Evolutionary conservation across 1,139 yeast species (phyloP), one percentile per base, ranked within the genome.

Genomic region (Yamadazyma mexicana): DNA sequence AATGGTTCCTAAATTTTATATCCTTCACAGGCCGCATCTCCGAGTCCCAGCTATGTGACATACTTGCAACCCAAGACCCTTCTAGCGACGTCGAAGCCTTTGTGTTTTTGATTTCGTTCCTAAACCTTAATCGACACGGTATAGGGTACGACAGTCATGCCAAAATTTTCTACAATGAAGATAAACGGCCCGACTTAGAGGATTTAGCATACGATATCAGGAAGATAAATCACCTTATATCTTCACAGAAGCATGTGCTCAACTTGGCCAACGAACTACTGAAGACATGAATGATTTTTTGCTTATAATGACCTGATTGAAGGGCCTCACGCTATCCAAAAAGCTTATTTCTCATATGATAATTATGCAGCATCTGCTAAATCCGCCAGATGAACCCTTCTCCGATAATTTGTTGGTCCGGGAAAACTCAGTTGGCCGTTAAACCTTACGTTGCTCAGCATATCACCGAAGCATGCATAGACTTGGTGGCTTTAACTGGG

Each of bases 1-100:
- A 49, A 28, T 37, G 44, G 36, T 50, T 50, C 35, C 35, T 50
- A 15, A 46, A 40, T 27, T 12, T 50, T n/a, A 44, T 50, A 34
- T 40, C 42, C 17, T 46, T 49, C 16, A 42, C 45, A 3, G 34
- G 40, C 3, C 43, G 44, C 23, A 49, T 50, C 12, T 34, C 48
- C 2, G 20, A 35, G 5, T 18, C 28, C 1, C 38, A 45, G n/a
- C 15, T 50, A 9, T 31, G 33, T 9, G 15, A 16, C 14, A 29
- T 48, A 3, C 34, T 35, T 9, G 34, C 32, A 2, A 22, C 37
- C 2, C 20, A 17, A 5, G 40, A 39, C 17, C 38, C 44, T 28
- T 40, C 38, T 24, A 5, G 14, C 9, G 43, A 37, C 33, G 36
- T 40, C 8, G 39, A 39, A 15, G 37, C 33, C 22, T 47, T 45